A percentile compares a stretch with the other conserved stretches of the same genome.
phyloP scores from a whole-genome alignment of 1,284 basidiomycete genomes.

The Cryptococcus amylolentus region DNA sequence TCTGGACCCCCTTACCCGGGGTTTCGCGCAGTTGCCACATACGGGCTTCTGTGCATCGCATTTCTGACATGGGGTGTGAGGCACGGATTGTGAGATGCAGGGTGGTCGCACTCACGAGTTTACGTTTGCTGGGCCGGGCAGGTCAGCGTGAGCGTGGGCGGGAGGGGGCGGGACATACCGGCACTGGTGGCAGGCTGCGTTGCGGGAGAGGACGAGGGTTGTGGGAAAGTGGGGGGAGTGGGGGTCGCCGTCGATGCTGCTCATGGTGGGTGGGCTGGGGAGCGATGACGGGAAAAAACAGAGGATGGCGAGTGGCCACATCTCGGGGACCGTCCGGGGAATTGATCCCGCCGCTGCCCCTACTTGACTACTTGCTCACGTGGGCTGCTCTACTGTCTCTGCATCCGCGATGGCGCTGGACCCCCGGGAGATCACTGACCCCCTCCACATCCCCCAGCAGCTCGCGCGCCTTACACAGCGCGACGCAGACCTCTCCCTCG shows the following conservation, averaged over 20 bases:
- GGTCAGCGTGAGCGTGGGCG: not conserved
- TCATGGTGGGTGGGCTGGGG: not conserved
- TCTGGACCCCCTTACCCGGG: conserved; percentile 26
- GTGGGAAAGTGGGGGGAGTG: not conserved
- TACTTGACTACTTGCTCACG: no score
- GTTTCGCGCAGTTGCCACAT: conserved; percentile 40
- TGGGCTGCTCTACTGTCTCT: no score
- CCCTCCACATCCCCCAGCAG: conserved; percentile 42
- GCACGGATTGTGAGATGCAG: not conserved
- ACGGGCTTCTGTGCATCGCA: conserved; percentile 41
- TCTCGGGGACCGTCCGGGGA: no score
- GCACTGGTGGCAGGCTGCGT: conserved; percentile 45
- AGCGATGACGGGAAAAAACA: not conserved
- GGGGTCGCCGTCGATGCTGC: not conserved
- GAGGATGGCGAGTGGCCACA: not conserved
- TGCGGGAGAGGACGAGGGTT: conserved; percentile 31
- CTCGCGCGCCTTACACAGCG: conserved; percentile 64
- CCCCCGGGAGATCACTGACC: conserved; percentile 36
- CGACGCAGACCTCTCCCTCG: conserved; percentile 70
- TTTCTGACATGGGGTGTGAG: conserved; percentile 24
- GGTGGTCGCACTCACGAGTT: conserved; percentile 28
- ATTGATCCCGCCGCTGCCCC: no score
- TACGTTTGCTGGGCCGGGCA: conserved; percentile 22
- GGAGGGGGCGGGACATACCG: conserved; percentile 16
- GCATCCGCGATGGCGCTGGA: conserved; percentile 22